phyloP scores from a whole-genome alignment of 148 eudicot genomes.

The Salicornia ramosissima region DNA sequence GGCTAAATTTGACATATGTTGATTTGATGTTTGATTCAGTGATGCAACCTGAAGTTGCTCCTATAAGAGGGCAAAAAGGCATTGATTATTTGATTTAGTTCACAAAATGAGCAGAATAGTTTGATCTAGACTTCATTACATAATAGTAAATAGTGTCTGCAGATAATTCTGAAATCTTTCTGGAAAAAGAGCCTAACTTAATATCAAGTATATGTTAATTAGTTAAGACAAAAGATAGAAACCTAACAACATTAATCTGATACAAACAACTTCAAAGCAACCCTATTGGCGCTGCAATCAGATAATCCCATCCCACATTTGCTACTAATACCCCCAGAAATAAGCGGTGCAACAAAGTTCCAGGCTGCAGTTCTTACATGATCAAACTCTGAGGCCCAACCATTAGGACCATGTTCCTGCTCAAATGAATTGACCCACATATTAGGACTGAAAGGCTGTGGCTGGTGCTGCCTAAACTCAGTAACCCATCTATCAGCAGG shows the following conservation, averaged over 20 bases:
- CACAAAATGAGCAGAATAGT: not conserved
- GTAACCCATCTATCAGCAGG: conserved; percentile 77
- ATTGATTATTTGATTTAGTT: conserved; percentile 5
- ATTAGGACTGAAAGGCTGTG: conserved; percentile 50
- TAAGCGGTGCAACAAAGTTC: not conserved
- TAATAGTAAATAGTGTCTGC: not conserved
- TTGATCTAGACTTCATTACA: not conserved
- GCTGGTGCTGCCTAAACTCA: conserved; percentile 51
- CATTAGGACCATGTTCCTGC: conserved; percentile 71
- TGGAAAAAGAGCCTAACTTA: not conserved
- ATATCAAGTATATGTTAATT: not conserved
- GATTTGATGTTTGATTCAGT: conserved; percentile 47
- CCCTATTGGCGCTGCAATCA: not conserved
- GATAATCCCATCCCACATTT: not conserved
- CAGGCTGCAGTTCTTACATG: conserved; percentile 49
- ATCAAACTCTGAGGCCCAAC: conserved; percentile 98
- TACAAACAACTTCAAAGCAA: not conserved
- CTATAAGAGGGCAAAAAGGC: conserved; percentile 31
- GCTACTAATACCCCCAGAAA: not conserved
- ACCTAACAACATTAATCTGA: not conserved
- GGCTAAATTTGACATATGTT: conserved; percentile 62
- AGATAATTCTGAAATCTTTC: not conserved
- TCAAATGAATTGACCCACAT: conserved; percentile 83
- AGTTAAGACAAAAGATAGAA: not conserved
- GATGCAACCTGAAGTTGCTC: conserved; percentile 63